Evolutionary conservation across 495 filamentous ascomycete species (phyloP).

Genomic region (Antarctomyces pellizariae): DNA sequence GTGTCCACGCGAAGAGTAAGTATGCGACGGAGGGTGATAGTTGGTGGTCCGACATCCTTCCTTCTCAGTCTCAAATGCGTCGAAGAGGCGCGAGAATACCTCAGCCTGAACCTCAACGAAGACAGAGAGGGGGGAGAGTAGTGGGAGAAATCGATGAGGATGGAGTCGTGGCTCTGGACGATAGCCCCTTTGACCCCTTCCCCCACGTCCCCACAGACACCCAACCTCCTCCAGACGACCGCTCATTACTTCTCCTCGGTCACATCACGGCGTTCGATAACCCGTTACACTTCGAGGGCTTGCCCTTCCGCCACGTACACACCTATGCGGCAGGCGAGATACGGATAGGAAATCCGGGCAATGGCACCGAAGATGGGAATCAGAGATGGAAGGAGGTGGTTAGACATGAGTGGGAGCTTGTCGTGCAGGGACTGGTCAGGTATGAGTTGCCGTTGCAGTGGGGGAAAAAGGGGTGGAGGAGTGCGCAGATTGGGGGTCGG

Average conservation of each 20-base stretch:
- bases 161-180: constrained; percentile 41
- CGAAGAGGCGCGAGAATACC: too few relatives aligned
- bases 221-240: too few relatives aligned
- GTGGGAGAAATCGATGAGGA: constrained; percentile 10
- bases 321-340: constrained; percentile 61
- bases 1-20: constrained; percentile 81
- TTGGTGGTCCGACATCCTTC: constrained; percentile 43
- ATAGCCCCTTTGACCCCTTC: constrained; percentile 37
- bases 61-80: too few relatives aligned
- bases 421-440: constrained; percentile 69
- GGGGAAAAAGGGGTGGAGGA: neutral
- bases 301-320: constrained; percentile 44
- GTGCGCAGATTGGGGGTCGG: neutral
- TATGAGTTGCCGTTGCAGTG: constrained; percentile 61
- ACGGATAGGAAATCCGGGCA: constrained; percentile 60
- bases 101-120: neutral
- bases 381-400: constrained; percentile 84
- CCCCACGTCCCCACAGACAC: constrained; percentile 51
- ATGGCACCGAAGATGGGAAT: constrained; percentile 67
- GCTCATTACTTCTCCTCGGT: too few relatives aligned
- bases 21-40: constrained; percentile 54
- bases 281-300: constrained; percentile 65
- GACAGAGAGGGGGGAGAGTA: neutral
- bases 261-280: constrained; percentile 72
- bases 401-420: constrained; percentile 74